Base-by-base conservation (phyloP, 2,329 filamentous ascomycete genomes). In the Coccinonectria pachysandricola region DNA sequence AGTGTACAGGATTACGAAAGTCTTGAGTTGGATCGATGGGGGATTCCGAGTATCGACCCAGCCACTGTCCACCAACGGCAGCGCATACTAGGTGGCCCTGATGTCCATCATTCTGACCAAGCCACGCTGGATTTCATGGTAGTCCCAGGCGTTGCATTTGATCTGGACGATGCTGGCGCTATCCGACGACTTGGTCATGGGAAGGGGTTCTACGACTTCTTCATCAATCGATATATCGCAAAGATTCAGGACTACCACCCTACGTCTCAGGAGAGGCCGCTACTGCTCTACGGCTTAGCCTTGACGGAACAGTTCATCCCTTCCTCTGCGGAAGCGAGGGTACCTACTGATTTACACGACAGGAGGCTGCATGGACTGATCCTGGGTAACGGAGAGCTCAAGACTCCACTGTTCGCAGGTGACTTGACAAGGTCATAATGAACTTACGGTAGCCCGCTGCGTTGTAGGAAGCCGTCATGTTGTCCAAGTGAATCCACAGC, bases 191-290 rank as follows among this genome's bases (percentile, higher is more conserved):
- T 96, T 12, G 91, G 91, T 20, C 91, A 98, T 55, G 91, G 91
- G 30, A 93, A 85, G 55, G 91, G 91, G 16, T 98, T 93, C 60
- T 98, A 98, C 64, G 91, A 98, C 60, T 81, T 77, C 54, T 98
- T 94, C 55, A 60, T 98, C 49, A 73, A 79, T 46, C 74, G 79
- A 42, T 93, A 87, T 45, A 52, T 59, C 27, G 50, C 68, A 52
- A 67, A 54, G 53, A n/a, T n/a, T n/a, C 34, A 45, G 15, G 52
- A 50, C 23, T 39, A 54, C 24, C 48, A 50, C 29, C 47, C 50
- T 21, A 49, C 48, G 19, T 46, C 46, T 21, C 40, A 50, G 16
- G 44, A 51, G 26, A 48, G 50, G 29, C 50, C 59, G 45, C 52
- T 71, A 48, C 57, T 66, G 37, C 57, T 78, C 39, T 74, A 85